Evolutionary conservation across 305 asterid species (phyloP).

Genomic region (Fraxinus xanthoxyloides): DNA sequence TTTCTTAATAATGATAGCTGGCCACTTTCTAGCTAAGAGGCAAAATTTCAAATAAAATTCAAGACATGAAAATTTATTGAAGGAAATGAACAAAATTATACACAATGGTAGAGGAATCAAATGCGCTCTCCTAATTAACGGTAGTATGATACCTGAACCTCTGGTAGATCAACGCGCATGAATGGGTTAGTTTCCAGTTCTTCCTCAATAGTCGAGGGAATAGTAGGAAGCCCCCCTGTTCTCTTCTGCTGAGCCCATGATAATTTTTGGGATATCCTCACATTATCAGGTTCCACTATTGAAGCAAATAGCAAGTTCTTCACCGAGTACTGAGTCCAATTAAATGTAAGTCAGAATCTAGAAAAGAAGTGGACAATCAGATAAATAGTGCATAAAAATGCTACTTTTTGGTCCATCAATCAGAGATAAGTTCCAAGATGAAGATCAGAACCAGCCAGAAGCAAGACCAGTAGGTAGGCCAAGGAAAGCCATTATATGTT

Average conservation of each 20-base stretch:
- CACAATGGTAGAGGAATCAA: background rate
- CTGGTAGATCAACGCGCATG: slow-evolving; percentile 84
- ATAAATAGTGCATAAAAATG: background rate
- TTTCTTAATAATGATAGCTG: background rate
- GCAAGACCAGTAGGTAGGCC: background rate
- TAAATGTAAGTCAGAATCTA: slow-evolving; percentile 1
- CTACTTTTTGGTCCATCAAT: background rate
- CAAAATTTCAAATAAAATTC: background rate
- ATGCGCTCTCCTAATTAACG: background rate
- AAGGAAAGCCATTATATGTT: background rate
- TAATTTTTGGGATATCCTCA: slow-evolving; percentile 47
- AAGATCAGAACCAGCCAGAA: background rate
- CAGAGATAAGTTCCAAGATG: background rate
- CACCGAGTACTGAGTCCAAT: slow-evolving; percentile 47
- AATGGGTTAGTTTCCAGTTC: slow-evolving; percentile 85
- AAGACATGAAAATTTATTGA: background rate
- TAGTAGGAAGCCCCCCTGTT: slow-evolving; percentile 40
- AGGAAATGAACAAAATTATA: background rate
- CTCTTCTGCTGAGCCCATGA: slow-evolving; percentile 53
- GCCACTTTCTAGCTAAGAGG: background rate
- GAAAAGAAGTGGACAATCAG: background rate
- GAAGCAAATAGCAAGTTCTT: slow-evolving; percentile 82
- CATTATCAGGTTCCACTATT: slow-evolving; percentile 76
- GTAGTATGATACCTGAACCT: slow-evolving; percentile 63
- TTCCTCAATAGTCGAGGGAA: slow-evolving; percentile 76